A percentile compares a stretch with the other conserved stretches of the same genome.
phyloP scores from a whole-genome alignment of 352 stramenopile species.

The Elongisporangium prolatum region DNA sequence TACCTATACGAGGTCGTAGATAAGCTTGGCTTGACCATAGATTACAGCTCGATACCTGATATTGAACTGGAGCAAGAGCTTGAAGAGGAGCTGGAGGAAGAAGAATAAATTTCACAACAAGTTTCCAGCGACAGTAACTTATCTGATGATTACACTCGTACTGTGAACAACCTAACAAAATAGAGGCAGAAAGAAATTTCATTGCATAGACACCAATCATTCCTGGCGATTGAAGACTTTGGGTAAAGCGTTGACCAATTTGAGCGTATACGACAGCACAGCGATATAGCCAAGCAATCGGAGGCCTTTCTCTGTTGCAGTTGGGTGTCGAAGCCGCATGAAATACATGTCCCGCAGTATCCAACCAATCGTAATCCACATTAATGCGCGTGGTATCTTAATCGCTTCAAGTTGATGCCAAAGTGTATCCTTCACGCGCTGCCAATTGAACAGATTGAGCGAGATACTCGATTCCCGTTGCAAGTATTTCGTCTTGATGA shows the following conservation, averaged over 20 bases:
- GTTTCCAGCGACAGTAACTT: neutral
- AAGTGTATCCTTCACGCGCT: neutral
- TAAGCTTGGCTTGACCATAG: conserved; percentile 51
- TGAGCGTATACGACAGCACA: neutral
- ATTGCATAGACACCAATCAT: neutral
- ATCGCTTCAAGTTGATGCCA: neutral
- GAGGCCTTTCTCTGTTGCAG: conserved; percentile 5
- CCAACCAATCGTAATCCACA: conserved; percentile 29
- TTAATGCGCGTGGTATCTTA: conserved; percentile 16
- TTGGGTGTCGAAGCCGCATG: neutral
- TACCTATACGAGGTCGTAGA: conserved; percentile 43
- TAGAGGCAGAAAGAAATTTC: neutral
- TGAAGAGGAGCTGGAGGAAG: conserved; percentile 35
- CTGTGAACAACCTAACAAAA: neutral
- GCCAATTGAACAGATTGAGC: neutral
- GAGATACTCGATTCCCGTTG: neutral
- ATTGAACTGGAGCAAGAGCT: conserved; percentile 61
- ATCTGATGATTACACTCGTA: neutral
- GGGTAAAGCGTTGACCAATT: neutral
- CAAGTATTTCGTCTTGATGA: conserved; percentile 68
- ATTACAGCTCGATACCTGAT: conserved; percentile 44
- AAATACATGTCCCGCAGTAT: conserved; percentile 22
- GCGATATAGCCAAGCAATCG: conserved; percentile 7
- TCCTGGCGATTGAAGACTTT: neutral
- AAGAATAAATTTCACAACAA: conserved; percentile 11